Evolutionary conservation across 2,329 filamentous ascomycete genomes (phyloP), one percentile per base, ranked within the genome.

Genomic region (Fusarium sp.): DNA sequence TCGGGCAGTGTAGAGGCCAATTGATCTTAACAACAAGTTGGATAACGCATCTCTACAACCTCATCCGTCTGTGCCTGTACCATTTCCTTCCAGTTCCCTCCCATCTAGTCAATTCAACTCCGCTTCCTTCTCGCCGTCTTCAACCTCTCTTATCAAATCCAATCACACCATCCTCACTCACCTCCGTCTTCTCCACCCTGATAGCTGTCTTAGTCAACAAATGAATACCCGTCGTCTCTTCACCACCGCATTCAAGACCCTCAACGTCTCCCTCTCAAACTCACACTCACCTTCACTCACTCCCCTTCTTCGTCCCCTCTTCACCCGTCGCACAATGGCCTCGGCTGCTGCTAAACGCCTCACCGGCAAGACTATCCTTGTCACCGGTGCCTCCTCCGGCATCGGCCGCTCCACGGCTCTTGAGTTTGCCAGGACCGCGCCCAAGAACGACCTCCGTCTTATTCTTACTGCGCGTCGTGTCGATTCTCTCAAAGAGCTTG

Each of bases 381-480:
- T 99, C 68, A 98, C 96, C 7, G 96, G 96, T 58, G 96, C 96
- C 33, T 96, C 92, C 6, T 97, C 94, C 20, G 96, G 96, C 66
- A 98, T 99, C 80, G 96, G 96, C 24, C 88, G 87, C 58, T 89
- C 87, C 73, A 91, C 88, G 18, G 96, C 95, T n/a, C 84, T 96
- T 70, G 96, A 98, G 80, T 99, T 98, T 77, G 96, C 96, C 26
- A 90, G 93, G 59, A 95, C 95, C 3, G 88, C 92, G 22, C 94
- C 94, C 9, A 86, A 90, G 58, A 86, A 90, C 76, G 87, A 92
- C 78, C 85, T 98, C 71, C 94, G 92, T 78, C 86, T 99, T 51
- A 90, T 98, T 72, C 82, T 98, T 62, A 96, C 96, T 8, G 96
- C 96, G n/a, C 89, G 96, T 28, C 89, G 96, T 49, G 82, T 94